These are phyloP conservation scores for Dactylorhiza incarnata DNA, from an alignment of 106 monocot genomes.

Conservation along the genomic window DNA sequence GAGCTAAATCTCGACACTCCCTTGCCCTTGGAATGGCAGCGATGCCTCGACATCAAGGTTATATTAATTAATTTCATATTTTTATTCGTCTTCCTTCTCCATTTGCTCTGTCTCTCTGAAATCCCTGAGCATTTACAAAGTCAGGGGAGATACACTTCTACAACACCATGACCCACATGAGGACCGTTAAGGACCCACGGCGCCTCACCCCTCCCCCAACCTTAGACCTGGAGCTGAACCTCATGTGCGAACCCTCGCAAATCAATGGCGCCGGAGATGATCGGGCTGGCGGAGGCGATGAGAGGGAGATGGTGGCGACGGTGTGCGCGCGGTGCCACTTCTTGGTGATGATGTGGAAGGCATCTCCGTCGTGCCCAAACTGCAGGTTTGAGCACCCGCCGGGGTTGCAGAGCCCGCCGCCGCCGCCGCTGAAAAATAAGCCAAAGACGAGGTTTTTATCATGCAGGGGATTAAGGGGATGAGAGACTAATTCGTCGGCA, in stretches of 20 bases:
- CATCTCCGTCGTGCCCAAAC: slow-evolving; percentile 59
- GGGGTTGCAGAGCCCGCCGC: neutral
- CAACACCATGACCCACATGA: slow-evolving; percentile 55
- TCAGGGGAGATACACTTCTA: slow-evolving; percentile 58
- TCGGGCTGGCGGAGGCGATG: neutral
- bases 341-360: slow-evolving; percentile 64
- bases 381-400: slow-evolving; percentile 54
- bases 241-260: neutral
- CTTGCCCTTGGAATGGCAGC: slow-evolving; percentile 59
- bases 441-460: neutral
- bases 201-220: neutral
- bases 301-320: slow-evolving; percentile 52
- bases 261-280: neutral
- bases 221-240: slow-evolving; percentile 60
- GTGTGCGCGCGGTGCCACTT: slow-evolving; percentile 58
- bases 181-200: slow-evolving; percentile 45
- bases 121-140: slow-evolving; percentile 15
- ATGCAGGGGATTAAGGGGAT: neutral
- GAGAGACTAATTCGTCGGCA: too few species aligned
- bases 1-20: slow-evolving; percentile 64
- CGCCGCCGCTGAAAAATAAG: neutral
- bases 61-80: too few species aligned
- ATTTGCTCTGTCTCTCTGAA: neutral
- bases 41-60: slow-evolving; percentile 72
- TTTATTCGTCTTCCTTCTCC: neutral